Percentiles rank a stretch among this genome's conserved stretches.
Conservation (phyloP, 495 filamentous ascomycete species). For the Umbilicaria muhlenbergii region DNA sequence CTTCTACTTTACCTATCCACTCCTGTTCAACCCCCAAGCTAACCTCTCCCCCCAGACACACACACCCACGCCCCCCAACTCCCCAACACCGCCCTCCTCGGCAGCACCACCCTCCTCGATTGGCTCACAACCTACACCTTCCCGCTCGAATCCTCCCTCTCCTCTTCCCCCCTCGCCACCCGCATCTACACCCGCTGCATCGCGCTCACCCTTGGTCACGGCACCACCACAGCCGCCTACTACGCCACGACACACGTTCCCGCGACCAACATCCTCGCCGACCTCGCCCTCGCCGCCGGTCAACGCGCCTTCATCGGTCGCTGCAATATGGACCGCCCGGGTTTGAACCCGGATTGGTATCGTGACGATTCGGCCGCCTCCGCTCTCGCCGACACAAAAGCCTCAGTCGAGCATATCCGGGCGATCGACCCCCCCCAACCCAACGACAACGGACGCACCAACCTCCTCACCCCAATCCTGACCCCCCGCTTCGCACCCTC, state of each 20-base stretch:
- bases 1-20: too few species aligned
- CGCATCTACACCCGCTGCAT: conserved; percentile 62
- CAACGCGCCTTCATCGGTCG: conserved; percentile 85
- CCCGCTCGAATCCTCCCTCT: conserved; percentile 67
- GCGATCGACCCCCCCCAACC: conserved; percentile 39
- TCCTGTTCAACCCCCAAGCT: background rate
- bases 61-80: conserved; percentile 92
- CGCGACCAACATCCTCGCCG: conserved; percentile 76
- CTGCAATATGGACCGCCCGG: conserved; percentile 69
- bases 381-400: conserved; percentile 39
- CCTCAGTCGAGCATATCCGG: conserved; percentile 50
- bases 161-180: conserved; percentile 29
- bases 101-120: conserved; percentile 71
- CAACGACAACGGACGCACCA: conserved; percentile 1
- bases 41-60: conserved; percentile 42
- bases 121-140: conserved; percentile 96
- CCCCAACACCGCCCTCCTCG: conserved; percentile 84
- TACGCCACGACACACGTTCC: conserved; percentile 75
- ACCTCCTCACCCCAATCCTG: conserved; percentile 60
- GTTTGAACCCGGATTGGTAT: conserved; percentile 56
- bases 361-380: conserved; percentile 44
- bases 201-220: conserved; percentile 64
- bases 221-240: conserved; percentile 83
- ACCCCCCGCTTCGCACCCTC: conserved; percentile 83
- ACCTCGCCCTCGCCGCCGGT: conserved; percentile 56